These are phyloP conservation scores for Solanum tacnaense DNA, from an alignment of 257 asterid species.

Conservation along the genomic window DNA sequence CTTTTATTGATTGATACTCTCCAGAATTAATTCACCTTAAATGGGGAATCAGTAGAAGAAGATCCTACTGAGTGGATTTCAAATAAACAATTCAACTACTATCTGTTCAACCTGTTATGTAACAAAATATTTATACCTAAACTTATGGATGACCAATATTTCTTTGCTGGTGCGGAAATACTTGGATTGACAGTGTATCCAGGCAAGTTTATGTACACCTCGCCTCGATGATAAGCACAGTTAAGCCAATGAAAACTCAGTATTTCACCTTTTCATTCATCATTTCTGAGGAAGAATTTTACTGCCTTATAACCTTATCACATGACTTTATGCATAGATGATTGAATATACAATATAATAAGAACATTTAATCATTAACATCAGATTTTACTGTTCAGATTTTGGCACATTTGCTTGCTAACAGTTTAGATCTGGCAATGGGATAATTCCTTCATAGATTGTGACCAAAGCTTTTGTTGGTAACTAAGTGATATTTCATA, in stretches of 20 bases:
- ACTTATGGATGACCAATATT: constrained; percentile 49
- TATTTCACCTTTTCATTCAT: background rate
- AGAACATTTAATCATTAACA: background rate
- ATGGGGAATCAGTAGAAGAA: no score
- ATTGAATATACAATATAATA: background rate
- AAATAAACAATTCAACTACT: no score
- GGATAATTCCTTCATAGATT: background rate
- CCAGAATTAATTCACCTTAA: no score
- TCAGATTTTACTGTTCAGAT: background rate
- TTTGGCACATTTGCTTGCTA: background rate
- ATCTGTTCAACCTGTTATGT: no score
- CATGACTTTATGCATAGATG: background rate
- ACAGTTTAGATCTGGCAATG: background rate
- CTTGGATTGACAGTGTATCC: background rate
- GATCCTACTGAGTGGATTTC: no score
- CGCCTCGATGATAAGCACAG: background rate
- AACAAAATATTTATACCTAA: constrained; percentile 28
- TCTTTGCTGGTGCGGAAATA: constrained; percentile 28
- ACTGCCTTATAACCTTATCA: background rate
- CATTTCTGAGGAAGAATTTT: background rate
- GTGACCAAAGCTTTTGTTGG: background rate
- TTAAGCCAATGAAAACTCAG: background rate
- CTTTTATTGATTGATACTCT: no score
- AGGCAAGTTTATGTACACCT: background rate
- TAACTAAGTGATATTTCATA: background rate